Evolutionary conservation across 805 yeast species (phyloP).

Genomic region (Monosporozyma servazzii): DNA sequence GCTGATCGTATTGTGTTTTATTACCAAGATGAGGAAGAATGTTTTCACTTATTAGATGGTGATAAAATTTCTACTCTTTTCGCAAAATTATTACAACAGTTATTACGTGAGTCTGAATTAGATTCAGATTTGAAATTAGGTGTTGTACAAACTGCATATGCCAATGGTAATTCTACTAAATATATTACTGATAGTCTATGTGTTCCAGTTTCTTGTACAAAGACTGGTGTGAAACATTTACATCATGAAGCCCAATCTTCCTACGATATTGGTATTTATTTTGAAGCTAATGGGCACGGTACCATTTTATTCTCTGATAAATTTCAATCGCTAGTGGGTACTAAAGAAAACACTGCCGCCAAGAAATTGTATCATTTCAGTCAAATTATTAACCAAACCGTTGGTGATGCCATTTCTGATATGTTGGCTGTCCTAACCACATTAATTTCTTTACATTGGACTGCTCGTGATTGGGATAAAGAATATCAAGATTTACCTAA

Average conservation of each 20-base stretch:
- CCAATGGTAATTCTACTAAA: slow-evolving; percentile 84
- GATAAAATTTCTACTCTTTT: slow-evolving; percentile 85
- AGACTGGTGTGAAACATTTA: slow-evolving; percentile 94
- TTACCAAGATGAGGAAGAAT: slow-evolving; percentile 32
- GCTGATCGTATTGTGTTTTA: slow-evolving; percentile 91
- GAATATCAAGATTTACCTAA: slow-evolving; percentile 84
- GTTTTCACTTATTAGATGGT: slow-evolving; percentile 70
- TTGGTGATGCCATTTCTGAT: slow-evolving; percentile 98
- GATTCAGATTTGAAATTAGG: slow-evolving; percentile 45
- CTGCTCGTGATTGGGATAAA: slow-evolving; percentile 64
- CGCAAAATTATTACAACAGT: slow-evolving; percentile 54
- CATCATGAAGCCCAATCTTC: slow-evolving; percentile 79
- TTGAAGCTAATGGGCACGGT: slow-evolving; percentile 99
- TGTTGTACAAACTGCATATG: slow-evolving; percentile 95
- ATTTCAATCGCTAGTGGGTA: slow-evolving; percentile 34
- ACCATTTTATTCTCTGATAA: slow-evolving; percentile 72
- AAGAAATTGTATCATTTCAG: slow-evolving; percentile 50
- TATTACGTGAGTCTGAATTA: slow-evolving; percentile 39
- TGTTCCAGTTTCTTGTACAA: slow-evolving; percentile 77
- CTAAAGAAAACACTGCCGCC: slow-evolving; percentile 31
- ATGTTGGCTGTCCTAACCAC: slow-evolving; percentile 67
- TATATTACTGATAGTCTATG: slow-evolving; percentile 52
- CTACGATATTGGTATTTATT: slow-evolving; percentile 87
- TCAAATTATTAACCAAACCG: slow-evolving; percentile 83
- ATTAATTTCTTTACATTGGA: slow-evolving; percentile 43